Percentiles rank a stretch among this genome's conserved stretches.
Conservation (phyloP, 129 eudicot genomes). For the Flaveria ramosissima region DNA sequence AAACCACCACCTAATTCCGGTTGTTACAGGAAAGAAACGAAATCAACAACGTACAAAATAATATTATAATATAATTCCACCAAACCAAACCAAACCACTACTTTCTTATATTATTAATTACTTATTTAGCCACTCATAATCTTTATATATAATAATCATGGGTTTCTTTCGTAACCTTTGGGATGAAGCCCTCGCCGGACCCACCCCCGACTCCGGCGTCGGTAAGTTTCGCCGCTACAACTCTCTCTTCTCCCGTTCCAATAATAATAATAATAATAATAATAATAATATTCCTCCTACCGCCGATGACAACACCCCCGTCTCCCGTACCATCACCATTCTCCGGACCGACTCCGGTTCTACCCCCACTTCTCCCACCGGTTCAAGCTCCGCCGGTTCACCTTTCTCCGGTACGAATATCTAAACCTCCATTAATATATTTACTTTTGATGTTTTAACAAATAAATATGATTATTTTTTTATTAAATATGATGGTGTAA, state of each 20-base stretch:
- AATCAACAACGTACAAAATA: neutral
- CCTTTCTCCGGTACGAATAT: slow-evolving; percentile 57
- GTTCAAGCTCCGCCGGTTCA: slow-evolving; percentile 51
- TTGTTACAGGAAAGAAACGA: slow-evolving; percentile 43
- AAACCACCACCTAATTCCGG: slow-evolving; percentile 40
- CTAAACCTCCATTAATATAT: neutral
- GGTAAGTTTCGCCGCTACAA: slow-evolving; percentile 61
- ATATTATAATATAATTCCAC: neutral
- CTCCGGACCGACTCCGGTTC: slow-evolving; percentile 43
- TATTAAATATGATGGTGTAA: neutral
- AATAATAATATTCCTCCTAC: slow-evolving; percentile 2
- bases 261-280: too few species aligned
- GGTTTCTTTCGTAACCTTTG: slow-evolving; percentile 78
- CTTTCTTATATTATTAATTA: neutral
- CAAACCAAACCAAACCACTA: neutral
- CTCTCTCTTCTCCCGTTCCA: slow-evolving; percentile 42
- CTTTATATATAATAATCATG: slow-evolving; percentile 30
- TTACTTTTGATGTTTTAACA: neutral
- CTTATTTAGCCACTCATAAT: slow-evolving; percentile 1
- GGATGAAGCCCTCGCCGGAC: slow-evolving; percentile 83
- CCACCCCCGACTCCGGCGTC: slow-evolving; percentile 59
- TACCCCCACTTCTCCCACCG: slow-evolving; percentile 55
- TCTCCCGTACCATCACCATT: slow-evolving; percentile 61
- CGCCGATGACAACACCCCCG: slow-evolving; percentile 28
- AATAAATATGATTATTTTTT: neutral